Evolutionary conservation across 1,284 basidiomycete species (phyloP).

Genomic region (Stereum hirsutum): DNA sequence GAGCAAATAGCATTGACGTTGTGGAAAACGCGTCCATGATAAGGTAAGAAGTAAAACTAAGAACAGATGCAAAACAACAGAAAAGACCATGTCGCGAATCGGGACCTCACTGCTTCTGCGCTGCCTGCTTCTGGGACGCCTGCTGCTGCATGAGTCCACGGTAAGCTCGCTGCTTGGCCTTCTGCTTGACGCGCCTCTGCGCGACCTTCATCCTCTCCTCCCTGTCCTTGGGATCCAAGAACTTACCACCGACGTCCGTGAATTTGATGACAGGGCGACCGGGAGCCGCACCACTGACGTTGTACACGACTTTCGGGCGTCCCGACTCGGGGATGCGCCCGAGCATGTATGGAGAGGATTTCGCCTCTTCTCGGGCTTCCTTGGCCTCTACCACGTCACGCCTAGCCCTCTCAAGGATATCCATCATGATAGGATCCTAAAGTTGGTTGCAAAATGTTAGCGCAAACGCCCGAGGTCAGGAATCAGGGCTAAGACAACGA

Average conservation of each 20-base stretch:
- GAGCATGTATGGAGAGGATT: constrained; percentile 22
- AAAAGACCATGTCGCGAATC: too few relatives aligned
- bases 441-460: not conserved
- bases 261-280: constrained; percentile 50
- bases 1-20: too few relatives aligned
- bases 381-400: constrained; percentile 15
- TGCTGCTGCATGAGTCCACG: too few relatives aligned
- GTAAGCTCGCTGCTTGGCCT: too few relatives aligned
- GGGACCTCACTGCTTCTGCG: too few relatives aligned
- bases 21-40: too few relatives aligned
- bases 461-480: not conserved
- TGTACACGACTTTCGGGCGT: constrained; percentile 5
- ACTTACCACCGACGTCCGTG: constrained; percentile 61
- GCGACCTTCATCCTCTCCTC: constrained; percentile 37
- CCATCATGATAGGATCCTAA: constrained; percentile 52
- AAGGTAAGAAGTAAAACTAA: too few relatives aligned
- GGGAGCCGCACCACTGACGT: constrained; percentile 12
- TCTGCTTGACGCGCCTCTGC: constrained; percentile 34
- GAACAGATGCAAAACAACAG: too few relatives aligned
- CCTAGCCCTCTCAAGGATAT: constrained; percentile 31
- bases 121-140: too few relatives aligned
- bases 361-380: constrained; percentile 26
- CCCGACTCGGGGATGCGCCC: constrained; percentile 5
- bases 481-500: not conserved
- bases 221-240: constrained; percentile 46